Evolutionary conservation across 108 stramenopile species (phyloP), one percentile per base, ranked within the genome.

Genomic region (Nannochloropsis salina): DNA sequence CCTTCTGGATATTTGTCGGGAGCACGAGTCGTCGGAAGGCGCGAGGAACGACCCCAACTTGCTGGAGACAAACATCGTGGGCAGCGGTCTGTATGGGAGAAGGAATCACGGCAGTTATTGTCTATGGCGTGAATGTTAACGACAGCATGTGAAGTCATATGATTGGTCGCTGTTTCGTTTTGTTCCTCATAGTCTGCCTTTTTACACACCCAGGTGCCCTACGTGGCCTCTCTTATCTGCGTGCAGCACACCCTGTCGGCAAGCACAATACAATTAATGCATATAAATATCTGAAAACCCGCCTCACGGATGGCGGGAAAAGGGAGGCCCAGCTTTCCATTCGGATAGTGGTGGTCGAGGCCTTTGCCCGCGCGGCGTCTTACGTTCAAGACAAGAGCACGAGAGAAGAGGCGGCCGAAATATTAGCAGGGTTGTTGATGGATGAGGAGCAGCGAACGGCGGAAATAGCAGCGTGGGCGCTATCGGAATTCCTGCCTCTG

Each of bases 311-410:
- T 51, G 47, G 47, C 47, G 47, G 47, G 47, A 51, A 12, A 12
- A 51, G 15, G 15, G 47, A 51, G 47, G 10, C 47, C 47, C 47
- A 51, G 47, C 47, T 51, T 15, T 15, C 47, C 47, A 1, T 51
- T 15, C 47, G 47, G 47, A 15, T 51, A 10, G 47, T 12, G 47
- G 15, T 15, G 12, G 47, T 51, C 12, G 47, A 51, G 15, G 47
- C 47, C 15, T 51, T 51, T 15, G 47, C 47, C 12, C 47, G 47
- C 47, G 47, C 47, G 15, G 47, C 47, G 47, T 51, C 47, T 15
- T 51, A 51, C 47, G 47, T 51, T 15, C 47, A 51, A 51, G 47
- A 51, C 47, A 51, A 51, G 47, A 51, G 47, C 47, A 51, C 47
- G 15, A 10, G 47, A 51, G 47, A 51, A 51, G 47, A 51, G 15